Evolutionary conservation across 768 basidiomycete genomes (phyloP).

Genomic region (Boletus rubropictus): DNA sequence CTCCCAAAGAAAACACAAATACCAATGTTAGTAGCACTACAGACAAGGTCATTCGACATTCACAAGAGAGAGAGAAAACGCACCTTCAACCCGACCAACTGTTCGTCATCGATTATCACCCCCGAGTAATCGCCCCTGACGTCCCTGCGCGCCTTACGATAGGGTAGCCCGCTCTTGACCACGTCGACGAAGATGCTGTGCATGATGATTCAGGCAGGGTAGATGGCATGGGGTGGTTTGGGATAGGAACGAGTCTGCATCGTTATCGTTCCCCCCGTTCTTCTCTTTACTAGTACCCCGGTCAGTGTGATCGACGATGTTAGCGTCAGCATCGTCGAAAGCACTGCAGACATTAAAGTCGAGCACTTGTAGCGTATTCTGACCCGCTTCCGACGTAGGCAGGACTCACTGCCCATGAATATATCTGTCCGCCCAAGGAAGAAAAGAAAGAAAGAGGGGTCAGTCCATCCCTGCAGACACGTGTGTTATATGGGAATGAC

Average conservation of each 20-base stretch:
- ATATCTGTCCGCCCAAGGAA: conserved; percentile 24
- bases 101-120: conserved; percentile 40
- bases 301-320: background rate
- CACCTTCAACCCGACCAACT: conserved; percentile 38
- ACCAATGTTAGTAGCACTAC: too few relatives aligned
- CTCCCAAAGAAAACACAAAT: background rate
- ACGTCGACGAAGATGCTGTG: conserved; percentile 20
- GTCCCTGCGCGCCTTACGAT: conserved; percentile 23
- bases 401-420: conserved; percentile 37
- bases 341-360: conserved; percentile 29
- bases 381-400: conserved; percentile 2
- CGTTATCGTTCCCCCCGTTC: background rate
- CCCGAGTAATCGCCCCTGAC: conserved; percentile 31
- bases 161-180: conserved; percentile 31
- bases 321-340: background rate
- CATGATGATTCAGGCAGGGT: background rate
- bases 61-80: conserved; percentile 1
- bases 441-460: background rate
- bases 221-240: conserved; percentile 1
- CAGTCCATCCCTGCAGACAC: background rate
- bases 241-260: background rate
- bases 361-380: conserved; percentile 19
- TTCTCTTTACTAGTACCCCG: background rate
- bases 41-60: too few relatives aligned
- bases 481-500: background rate